These are phyloP conservation scores for Thelephora aurantiotincta DNA, from an alignment of 768 basidiomycete species.

Conservation along the genomic window DNA sequence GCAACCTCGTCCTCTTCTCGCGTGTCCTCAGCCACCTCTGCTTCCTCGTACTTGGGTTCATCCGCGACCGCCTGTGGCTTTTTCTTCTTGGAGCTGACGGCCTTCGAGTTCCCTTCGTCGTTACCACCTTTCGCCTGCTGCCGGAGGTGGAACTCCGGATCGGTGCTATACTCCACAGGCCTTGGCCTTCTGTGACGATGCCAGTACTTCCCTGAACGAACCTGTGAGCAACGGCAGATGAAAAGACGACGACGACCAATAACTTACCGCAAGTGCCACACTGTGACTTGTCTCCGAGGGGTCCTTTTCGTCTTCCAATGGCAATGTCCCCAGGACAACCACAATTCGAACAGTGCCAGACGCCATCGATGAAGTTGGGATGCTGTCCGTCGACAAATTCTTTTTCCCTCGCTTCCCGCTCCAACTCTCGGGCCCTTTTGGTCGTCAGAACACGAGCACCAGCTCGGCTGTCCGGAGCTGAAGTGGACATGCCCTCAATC, in stretches of 20 bases:
- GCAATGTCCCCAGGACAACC: constrained; percentile 83
- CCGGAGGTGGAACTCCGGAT: constrained; percentile 54
- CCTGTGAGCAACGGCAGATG: constrained; percentile 1
- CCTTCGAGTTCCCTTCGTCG: constrained; percentile 43
- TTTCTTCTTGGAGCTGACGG: constrained; percentile 40
- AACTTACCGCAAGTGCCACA: constrained; percentile 84
- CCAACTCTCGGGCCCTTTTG: constrained; percentile 58
- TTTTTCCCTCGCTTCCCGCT: constrained; percentile 72
- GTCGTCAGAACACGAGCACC: constrained; percentile 32
- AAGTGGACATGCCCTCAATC: constrained; percentile 3
- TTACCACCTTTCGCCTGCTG: constrained; percentile 41
- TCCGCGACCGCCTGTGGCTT: constrained; percentile 25
- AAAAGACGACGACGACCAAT: not conserved
- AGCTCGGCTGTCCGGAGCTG: constrained; percentile 31
- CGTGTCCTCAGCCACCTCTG: not conserved
- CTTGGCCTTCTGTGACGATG: constrained; percentile 73
- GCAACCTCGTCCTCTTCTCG: not conserved
- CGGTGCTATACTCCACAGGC: constrained; percentile 68
- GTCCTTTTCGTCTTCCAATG: constrained; percentile 77
- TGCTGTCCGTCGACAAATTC: constrained; percentile 78
- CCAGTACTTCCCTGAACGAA: constrained; percentile 68
- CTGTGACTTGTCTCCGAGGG: constrained; percentile 78
- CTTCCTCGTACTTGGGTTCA: not conserved
- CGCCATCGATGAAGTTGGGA: constrained; percentile 65
- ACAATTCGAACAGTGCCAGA: constrained; percentile 94